Evolutionary conservation across 345 rosid species (phyloP), one percentile per base, ranked within the genome.

Genomic region (Chamaenerion angustifolium): DNA sequence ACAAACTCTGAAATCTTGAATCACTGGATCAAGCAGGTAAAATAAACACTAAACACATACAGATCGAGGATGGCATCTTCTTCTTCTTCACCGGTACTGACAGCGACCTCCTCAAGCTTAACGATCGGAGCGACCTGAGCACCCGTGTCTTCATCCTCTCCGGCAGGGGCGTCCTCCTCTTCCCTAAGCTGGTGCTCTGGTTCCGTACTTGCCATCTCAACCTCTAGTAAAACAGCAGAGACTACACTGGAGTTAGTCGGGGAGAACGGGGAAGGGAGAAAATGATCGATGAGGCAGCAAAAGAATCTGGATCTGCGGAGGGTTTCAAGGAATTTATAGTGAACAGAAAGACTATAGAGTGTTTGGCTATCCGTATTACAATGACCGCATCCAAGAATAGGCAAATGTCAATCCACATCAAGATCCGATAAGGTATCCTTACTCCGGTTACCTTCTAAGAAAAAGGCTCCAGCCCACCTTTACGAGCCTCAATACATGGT

Each of bases 141-240:
- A 12, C 95, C 94, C 52, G 98, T 86, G 66, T 90, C 98, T 68
- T 88, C 97, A 44, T 88, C 97, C 7, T 88, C 95, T 48, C 64
- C 81, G 52, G 85, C 77, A 19, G 76, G 77, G 0, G 78, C 61
- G 12, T 78, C 86, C 51, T 77, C 94, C 1, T 76, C 87, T 41
- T 82, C 97, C 60, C 76, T 68, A 69, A 55, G 79, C 55, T 67
- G 72, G 43, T 58, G 78, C 55, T 67, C 76, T 23, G 85, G 86
- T 19, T 78, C 78, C 19, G 52, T 68, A 72, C 64, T 75, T 48
- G 88, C 78, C 95, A 85, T 85, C 16, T 18, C 12, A 3, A 4
- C 3, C 19, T 49, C 52, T 11, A 49, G 19, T 14, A 35, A 42
- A 31, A 12, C 27, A 2, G 40, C 31, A 13, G 15, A 6, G 18